These are phyloP conservation scores for Bolboschoenoplectus hybrid DNA, from an alignment of 202 grass and related monocot genomes.

Conservation along the genomic window DNA sequence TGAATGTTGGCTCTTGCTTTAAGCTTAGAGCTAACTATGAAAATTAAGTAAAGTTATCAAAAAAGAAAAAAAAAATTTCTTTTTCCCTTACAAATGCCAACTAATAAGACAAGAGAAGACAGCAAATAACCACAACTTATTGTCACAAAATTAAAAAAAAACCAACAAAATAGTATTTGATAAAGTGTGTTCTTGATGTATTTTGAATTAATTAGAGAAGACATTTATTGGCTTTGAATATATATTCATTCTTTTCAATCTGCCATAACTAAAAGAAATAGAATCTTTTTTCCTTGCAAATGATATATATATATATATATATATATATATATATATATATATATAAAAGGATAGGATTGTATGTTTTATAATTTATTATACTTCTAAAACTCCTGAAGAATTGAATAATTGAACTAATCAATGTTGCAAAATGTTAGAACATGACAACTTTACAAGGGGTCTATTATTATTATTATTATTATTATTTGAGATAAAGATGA, in stretches of 20 bases:
- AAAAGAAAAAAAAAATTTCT: background rate
- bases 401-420: background rate
- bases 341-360: background rate
- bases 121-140: background rate
- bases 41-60: background rate
- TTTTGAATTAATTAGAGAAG: background rate
- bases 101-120: background rate
- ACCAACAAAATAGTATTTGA: background rate
- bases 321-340: background rate
- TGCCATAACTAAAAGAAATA: too few relatives aligned
- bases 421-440: background rate
- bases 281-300: background rate
- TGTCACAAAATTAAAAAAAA: background rate
- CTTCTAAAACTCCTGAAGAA: background rate
- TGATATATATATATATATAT: background rate
- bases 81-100: background rate
- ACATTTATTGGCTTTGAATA: background rate
- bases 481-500: too few relatives aligned
- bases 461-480: background rate
- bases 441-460: background rate
- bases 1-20: background rate
- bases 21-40: background rate
- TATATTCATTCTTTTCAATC: background rate
- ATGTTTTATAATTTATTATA: background rate
- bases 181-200: background rate